A percentile compares a stretch with the other conserved stretches of the same genome.
Evolutionary conservation across 495 filamentous ascomycete genomes (phyloP).

Genomic region (Saxophila tyrrhenica): DNA sequence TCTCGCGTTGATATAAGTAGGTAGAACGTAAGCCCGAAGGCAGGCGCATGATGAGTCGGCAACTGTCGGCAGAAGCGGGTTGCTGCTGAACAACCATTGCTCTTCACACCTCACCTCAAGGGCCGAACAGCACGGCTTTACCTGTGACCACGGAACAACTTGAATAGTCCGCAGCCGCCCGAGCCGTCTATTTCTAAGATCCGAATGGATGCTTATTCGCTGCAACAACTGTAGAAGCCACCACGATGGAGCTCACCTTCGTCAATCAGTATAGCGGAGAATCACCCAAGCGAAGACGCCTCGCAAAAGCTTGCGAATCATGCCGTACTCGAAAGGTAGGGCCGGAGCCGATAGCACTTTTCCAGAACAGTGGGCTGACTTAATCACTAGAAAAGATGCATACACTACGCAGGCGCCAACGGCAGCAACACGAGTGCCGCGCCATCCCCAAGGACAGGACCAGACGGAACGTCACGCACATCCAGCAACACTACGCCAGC

Average conservation of each 20-base stretch:
- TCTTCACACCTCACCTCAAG: too few relatives aligned
- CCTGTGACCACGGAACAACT: too few relatives aligned
- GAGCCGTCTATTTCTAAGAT: too few relatives aligned
- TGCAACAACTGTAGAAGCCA: too few relatives aligned
- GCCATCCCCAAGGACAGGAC: not conserved
- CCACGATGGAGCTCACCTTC: constrained; percentile 17
- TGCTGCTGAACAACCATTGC: too few relatives aligned
- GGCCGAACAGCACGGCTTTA: too few relatives aligned
- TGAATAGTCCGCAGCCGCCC: too few relatives aligned
- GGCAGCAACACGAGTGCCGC: not conserved
- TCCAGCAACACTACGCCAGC: not conserved
- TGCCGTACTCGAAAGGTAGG: constrained; percentile 16
- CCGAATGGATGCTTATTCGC: too few relatives aligned
- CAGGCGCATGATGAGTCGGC: too few relatives aligned
- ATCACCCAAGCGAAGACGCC: constrained; percentile 15
- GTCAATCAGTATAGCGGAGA: constrained; percentile 16
- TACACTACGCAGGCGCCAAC: constrained; percentile 4
- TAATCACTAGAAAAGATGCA: constrained; percentile 15
- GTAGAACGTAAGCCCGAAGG: too few relatives aligned
- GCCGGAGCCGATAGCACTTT: not conserved
- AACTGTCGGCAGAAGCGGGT: too few relatives aligned
- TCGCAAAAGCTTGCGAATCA: constrained; percentile 17
- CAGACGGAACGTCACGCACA: not conserved
- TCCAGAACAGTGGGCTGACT: not conserved
- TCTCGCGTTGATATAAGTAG: too few relatives aligned